These are phyloP conservation scores for Nissolia schottii DNA, from an alignment of 306 rosid species.

Conservation along the genomic window DNA sequence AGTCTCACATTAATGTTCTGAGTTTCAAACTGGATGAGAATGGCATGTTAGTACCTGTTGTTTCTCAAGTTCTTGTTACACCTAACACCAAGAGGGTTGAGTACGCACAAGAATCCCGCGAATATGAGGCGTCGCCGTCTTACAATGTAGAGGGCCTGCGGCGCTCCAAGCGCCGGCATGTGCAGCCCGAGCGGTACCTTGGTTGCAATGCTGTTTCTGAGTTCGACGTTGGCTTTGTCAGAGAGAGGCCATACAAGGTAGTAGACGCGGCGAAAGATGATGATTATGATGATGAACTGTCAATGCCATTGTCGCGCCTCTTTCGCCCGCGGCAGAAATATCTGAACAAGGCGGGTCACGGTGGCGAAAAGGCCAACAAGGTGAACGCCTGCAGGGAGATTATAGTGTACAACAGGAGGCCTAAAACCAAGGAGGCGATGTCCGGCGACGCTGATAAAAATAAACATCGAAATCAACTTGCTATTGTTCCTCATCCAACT, in stretches of 20 bases:
- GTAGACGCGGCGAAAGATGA: slow-evolving; percentile 35
- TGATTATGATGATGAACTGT: slow-evolving; percentile 40
- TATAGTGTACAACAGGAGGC: slow-evolving; percentile 23
- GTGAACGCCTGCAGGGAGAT: slow-evolving; percentile 13
- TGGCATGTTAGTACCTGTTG: slow-evolving; percentile 41
- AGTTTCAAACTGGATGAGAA: slow-evolving; percentile 55
- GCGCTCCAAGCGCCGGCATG: slow-evolving; percentile 80
- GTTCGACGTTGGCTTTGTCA: slow-evolving; percentile 54
- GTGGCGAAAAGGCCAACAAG: slow-evolving; percentile 17
- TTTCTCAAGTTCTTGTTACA: slow-evolving; percentile 40
- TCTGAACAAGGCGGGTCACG: slow-evolving; percentile 9
- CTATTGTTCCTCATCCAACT: slow-evolving; percentile 48
- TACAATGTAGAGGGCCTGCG: slow-evolving; percentile 47
- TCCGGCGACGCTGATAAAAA: slow-evolving; percentile 19
- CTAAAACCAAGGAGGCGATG: slow-evolving; percentile 24
- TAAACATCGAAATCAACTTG: slow-evolving; percentile 37
- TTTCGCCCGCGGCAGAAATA: slow-evolving; percentile 27
- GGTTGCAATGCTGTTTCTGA: slow-evolving; percentile 50
- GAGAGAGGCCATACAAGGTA: slow-evolving; percentile 46
- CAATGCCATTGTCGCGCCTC: slow-evolving; percentile 49
- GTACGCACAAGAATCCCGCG: slow-evolving; percentile 20
- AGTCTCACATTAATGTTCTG: slow-evolving; percentile 37
- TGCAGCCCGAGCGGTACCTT: slow-evolving; percentile 84
- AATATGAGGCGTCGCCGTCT: slow-evolving; percentile 27
- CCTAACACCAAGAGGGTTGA: slow-evolving; percentile 15